Evolutionary conservation across 2,329 filamentous ascomycete genomes (phyloP), one percentile per base, ranked within the genome.

Genomic region (Colletotrichum zoysiae): DNA sequence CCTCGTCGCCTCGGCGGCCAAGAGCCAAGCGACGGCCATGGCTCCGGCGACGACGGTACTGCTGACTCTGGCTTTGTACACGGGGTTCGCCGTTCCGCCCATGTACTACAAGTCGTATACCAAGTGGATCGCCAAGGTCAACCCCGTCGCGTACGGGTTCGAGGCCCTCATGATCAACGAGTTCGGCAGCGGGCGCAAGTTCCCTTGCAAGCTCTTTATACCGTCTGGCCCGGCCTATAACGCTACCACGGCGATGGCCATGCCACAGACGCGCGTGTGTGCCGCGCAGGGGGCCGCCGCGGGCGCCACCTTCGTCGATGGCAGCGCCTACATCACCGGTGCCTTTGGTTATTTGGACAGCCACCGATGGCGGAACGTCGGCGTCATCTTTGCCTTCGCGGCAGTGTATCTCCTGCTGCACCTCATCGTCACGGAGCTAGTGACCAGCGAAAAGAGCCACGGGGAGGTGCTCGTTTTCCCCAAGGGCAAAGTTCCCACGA

Each of bases 1-100:
- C 4, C 89, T 91, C 83, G 88, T 93, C 72, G 91, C 90, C 1
- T 85, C 90, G 0, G 81, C 92, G 40, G 91, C 88, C 5, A 88
- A 87, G 2, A 86, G 87, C 1, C 56, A 68, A 5, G 20, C 71
- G 16, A 56, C 65, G 5, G 71, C 71, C 38, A 64, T 69, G 44
- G 69, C 69, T 2, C 71, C 71, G 3, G 60, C 71, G 4, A 61
- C 64, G 5, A 65, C 65, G 2, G 60, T 74, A 6, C 51, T 74
- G n/a, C 60, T 74, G 1, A 20, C 70, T 0, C 51, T 74, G 35
- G 46, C 55, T 8, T 18, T 74, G 0, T 74, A 71, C 56, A 72
- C 60, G 1, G 71, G 71, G 5, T 74, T 72, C 61, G 71, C 69
- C 20, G 60, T 74, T 35, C 69, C 64, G 9, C 64, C 65, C 23